Percentiles rank a stretch among this genome's conserved stretches.
phyloP scores from a whole-genome alignment of 1,284 basidiomycete species.

The Heterobasidion parviporum region DNA sequence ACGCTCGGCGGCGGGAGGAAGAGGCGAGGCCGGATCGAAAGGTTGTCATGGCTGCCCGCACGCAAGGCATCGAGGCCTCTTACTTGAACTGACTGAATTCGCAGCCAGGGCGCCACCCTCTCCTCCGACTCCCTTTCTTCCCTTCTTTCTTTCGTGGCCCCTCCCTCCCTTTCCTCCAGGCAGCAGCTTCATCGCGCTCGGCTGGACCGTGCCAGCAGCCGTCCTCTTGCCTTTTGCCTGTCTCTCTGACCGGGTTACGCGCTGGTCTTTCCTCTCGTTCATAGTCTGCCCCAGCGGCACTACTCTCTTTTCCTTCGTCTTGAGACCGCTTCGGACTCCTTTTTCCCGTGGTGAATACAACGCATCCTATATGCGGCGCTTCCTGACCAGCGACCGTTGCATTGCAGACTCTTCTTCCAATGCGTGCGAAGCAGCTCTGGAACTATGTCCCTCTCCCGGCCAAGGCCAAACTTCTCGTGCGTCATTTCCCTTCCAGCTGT shows the following conservation, averaged over 20 bases:
- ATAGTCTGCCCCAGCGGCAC: constrained; percentile 38
- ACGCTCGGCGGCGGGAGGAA: too few relatives aligned
- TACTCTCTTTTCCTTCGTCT: constrained; percentile 14
- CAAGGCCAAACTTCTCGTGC: constrained; percentile 46
- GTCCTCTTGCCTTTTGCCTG: constrained; percentile 19
- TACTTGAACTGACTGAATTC: too few relatives aligned
- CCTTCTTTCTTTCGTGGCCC: background rate
- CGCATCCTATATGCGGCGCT: background rate
- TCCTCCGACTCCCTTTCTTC: background rate
- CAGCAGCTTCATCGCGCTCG: constrained; percentile 1
- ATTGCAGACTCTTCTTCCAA: constrained; percentile 15
- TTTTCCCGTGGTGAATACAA: constrained; percentile 2
- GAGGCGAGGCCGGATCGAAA: too few relatives aligned
- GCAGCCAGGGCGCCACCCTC: too few relatives aligned
- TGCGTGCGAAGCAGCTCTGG: constrained; percentile 40
- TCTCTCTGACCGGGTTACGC: constrained; percentile 16
- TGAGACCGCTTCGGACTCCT: constrained; percentile 12
- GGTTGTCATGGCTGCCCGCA: too few relatives aligned
- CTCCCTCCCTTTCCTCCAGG: background rate
- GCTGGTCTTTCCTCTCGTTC: constrained; percentile 15
- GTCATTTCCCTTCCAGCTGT: constrained; percentile 14
- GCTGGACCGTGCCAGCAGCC: constrained; percentile 11
- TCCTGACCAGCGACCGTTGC: background rate
- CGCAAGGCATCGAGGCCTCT: too few relatives aligned
- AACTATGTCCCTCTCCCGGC: constrained; percentile 29